Evolutionary conservation across 345 rosid species (phyloP).

Genomic region (Nephelium lappaceum): DNA sequence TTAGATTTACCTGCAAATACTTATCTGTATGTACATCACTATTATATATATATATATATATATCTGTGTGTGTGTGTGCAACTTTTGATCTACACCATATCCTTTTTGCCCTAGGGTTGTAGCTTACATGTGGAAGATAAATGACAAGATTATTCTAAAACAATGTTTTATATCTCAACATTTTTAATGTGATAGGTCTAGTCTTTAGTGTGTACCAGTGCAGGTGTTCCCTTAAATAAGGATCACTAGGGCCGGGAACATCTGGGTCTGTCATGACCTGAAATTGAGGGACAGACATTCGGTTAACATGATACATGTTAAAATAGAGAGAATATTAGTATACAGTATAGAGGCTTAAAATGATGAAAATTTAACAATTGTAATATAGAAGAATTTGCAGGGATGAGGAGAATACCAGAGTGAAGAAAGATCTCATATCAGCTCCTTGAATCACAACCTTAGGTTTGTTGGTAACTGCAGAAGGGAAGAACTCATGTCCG

Average conservation of each 20-base stretch:
- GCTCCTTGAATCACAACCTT: slow-evolving; percentile 43
- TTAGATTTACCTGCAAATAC: too few relatives aligned
- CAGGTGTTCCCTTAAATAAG: slow-evolving; percentile 60
- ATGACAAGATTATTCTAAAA: not conserved
- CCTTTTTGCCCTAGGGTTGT: not conserved
- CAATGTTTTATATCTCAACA: not conserved
- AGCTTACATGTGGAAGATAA: not conserved
- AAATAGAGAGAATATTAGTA: not conserved
- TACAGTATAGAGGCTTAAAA: not conserved
- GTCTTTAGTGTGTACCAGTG: slow-evolving; percentile 50
- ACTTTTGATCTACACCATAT: not conserved
- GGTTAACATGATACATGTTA: not conserved
- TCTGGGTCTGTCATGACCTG: slow-evolving; percentile 77
- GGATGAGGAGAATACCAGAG: slow-evolving; percentile 39
- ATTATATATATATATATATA: too few relatives aligned
- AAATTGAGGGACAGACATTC: slow-evolving; percentile 6
- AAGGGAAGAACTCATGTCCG: slow-evolving; percentile 44
- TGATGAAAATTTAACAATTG: not conserved
- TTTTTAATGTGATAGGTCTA: not conserved
- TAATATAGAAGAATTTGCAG: not conserved
- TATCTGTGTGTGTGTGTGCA: not conserved
- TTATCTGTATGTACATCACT: not conserved
- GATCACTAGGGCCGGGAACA: slow-evolving; percentile 78
- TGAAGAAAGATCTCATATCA: slow-evolving; percentile 64
- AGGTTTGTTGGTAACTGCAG: slow-evolving; percentile 34